These are phyloP conservation scores for Pezicula neosporulosa DNA, from an alignment of 2,329 filamentous ascomycete genomes.

Conservation along the genomic window DNA sequence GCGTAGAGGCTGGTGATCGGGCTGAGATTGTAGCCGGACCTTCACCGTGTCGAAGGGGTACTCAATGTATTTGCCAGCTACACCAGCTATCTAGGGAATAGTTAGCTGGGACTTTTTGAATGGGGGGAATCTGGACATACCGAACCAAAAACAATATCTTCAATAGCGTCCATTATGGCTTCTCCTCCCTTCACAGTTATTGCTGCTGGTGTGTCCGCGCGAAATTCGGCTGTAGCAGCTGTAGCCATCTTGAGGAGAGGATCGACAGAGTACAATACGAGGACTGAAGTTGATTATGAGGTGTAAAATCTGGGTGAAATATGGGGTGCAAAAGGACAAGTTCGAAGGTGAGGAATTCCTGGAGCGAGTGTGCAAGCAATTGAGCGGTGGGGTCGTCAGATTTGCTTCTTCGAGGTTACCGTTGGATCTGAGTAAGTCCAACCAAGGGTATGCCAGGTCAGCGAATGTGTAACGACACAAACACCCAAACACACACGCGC, in stretches of 20 bases:
- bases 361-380: neutral
- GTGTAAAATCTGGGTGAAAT: no score
- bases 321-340: no score
- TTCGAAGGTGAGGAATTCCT: neutral
- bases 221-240: slow-evolving; percentile 17
- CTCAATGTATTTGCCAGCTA: slow-evolving; percentile 93
- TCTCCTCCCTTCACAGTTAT: slow-evolving; percentile 16
- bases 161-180: slow-evolving; percentile 56
- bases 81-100: slow-evolving; percentile 63
- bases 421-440: neutral
- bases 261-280: neutral
- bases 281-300: neutral
- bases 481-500: neutral
- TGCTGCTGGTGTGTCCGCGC: slow-evolving; percentile 5
- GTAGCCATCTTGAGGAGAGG: slow-evolving; percentile 18
- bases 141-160: slow-evolving; percentile 87
- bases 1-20: slow-evolving; percentile 73
- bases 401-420: neutral
- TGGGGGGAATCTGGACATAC: slow-evolving; percentile 40
- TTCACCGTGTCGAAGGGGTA: slow-evolving; percentile 99
- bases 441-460: neutral
- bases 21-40: slow-evolving; percentile 94
- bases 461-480: neutral
- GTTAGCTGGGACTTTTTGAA: neutral
- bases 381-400: neutral